These are phyloP conservation scores for Casuarina glauca DNA, from an alignment of 306 rosid genomes.

Conservation along the genomic window DNA sequence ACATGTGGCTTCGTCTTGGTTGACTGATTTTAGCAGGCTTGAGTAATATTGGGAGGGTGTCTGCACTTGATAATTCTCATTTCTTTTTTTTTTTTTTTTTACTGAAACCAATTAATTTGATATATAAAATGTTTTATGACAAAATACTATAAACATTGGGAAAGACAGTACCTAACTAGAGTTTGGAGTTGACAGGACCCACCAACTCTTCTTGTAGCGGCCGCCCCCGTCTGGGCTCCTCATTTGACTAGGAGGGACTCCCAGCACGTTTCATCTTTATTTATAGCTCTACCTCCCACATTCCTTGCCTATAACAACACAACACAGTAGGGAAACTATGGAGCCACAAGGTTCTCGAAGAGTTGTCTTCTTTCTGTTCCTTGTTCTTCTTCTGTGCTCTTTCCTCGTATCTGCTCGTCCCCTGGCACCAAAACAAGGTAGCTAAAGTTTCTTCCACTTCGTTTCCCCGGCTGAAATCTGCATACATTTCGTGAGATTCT, in stretches of 20 bases:
- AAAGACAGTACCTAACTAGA: too few relatives aligned
- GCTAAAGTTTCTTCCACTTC: background rate
- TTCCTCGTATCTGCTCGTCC: slow-evolving; percentile 35
- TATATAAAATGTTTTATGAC: too few relatives aligned
- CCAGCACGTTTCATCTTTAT: slow-evolving; percentile 4
- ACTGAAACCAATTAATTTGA: too few relatives aligned
- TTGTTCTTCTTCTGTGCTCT: slow-evolving; percentile 37
- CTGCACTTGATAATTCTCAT: too few relatives aligned
- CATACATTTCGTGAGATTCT: background rate
- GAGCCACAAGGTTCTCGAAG: slow-evolving; percentile 32
- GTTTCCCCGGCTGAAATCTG: background rate
- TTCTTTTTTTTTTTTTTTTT: too few relatives aligned
- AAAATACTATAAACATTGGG: too few relatives aligned
- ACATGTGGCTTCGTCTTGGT: too few relatives aligned
- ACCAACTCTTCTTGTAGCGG: slow-evolving; percentile 10
- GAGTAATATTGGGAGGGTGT: too few relatives aligned
- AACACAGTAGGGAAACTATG: slow-evolving; percentile 7
- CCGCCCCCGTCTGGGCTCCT: slow-evolving; percentile 18
- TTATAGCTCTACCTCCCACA: slow-evolving; percentile 12
- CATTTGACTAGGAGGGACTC: slow-evolving; percentile 17
- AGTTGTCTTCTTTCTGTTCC: slow-evolving; percentile 26
- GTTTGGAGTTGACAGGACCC: background rate
- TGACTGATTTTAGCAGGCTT: too few relatives aligned
- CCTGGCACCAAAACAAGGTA: slow-evolving; percentile 42
- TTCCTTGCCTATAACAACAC: background rate